These are phyloP conservation scores for Neoboletus subvelutipes DNA, from an alignment of 768 basidiomycete species.

Conservation along the genomic window DNA sequence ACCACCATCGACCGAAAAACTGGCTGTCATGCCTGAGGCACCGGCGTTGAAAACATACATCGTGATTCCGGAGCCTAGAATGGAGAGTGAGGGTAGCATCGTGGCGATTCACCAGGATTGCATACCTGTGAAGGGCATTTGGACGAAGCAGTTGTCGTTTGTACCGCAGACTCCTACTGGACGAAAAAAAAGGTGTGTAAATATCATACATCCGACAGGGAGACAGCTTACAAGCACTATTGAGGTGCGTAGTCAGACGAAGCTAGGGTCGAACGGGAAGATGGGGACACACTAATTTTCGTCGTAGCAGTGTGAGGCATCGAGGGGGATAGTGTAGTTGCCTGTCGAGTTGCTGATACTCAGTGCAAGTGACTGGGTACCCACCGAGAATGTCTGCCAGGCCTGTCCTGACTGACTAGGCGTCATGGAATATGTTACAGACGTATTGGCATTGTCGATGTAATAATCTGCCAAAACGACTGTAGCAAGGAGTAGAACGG, in stretches of 20 bases:
- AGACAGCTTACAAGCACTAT: conserved; percentile 20
- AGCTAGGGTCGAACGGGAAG: background rate
- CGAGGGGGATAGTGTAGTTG: conserved; percentile 14
- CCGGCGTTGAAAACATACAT: conserved; percentile 29
- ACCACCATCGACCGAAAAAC: conserved; percentile 20
- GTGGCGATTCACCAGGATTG: background rate
- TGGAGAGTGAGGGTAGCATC: background rate
- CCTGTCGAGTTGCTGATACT: conserved; percentile 20
- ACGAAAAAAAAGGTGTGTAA: background rate
- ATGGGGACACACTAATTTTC: conserved; percentile 25
- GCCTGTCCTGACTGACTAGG: conserved; percentile 8
- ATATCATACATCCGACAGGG: background rate
- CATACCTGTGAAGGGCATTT: conserved; percentile 24
- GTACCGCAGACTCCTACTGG: conserved; percentile 17
- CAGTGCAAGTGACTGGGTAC: background rate
- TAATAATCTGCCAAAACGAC: conserved; percentile 21
- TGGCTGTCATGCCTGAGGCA: conserved; percentile 19
- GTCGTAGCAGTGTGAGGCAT: conserved; percentile 23
- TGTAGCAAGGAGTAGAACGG: conserved; percentile 16
- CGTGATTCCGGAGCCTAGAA: conserved; percentile 25
- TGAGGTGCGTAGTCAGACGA: background rate
- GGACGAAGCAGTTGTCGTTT: conserved; percentile 14
- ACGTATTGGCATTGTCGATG: conserved; percentile 25
- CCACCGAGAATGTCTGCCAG: conserved; percentile 14
- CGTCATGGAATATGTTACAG: conserved; percentile 19